Conservation (phyloP, 2,329 filamentous ascomycete genomes). For the Diplodia seriata region DNA sequence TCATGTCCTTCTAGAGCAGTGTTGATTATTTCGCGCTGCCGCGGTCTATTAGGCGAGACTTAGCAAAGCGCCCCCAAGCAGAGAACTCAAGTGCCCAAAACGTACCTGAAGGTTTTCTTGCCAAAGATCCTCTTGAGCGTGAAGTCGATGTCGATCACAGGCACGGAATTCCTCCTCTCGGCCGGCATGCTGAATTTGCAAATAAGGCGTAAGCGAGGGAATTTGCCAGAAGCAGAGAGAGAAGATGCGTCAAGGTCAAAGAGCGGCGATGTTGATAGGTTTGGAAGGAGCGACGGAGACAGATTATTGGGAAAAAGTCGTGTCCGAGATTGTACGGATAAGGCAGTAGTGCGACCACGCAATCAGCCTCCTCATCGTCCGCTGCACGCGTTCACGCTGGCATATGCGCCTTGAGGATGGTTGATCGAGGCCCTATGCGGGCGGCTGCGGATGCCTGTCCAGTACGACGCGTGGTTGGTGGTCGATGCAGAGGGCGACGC, state of each 20-base stretch:
- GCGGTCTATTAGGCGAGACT: constrained; percentile 63
- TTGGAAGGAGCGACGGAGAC: not conserved
- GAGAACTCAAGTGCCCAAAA: constrained; percentile 32
- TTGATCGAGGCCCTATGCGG: not conserved
- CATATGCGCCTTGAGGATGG: not conserved
- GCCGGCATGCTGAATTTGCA: constrained; percentile 40
- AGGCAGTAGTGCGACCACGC: not conserved
- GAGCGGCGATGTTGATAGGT: not conserved
- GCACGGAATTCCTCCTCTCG: constrained; percentile 39
- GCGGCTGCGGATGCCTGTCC: not conserved
- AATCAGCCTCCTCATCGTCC: not conserved
- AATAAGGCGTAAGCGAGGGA: too few relatives aligned
- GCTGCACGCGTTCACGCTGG: not conserved
- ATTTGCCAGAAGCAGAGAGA: not conserved
- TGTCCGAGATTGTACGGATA: not conserved
- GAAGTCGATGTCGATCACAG: constrained; percentile 69
- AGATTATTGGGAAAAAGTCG: not conserved
- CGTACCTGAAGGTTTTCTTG: constrained; percentile 74
- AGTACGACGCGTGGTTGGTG: not conserved
- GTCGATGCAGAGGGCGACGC: constrained; percentile 3
- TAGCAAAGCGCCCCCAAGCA: not conserved
- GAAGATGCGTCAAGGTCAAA: not conserved
- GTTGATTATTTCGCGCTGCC: constrained; percentile 86
- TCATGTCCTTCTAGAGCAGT: constrained; percentile 83
- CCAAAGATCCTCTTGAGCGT: constrained; percentile 76